Conservation (phyloP, 2,329 filamentous ascomycete species). For the Fusarium tjaetaba region DNA sequence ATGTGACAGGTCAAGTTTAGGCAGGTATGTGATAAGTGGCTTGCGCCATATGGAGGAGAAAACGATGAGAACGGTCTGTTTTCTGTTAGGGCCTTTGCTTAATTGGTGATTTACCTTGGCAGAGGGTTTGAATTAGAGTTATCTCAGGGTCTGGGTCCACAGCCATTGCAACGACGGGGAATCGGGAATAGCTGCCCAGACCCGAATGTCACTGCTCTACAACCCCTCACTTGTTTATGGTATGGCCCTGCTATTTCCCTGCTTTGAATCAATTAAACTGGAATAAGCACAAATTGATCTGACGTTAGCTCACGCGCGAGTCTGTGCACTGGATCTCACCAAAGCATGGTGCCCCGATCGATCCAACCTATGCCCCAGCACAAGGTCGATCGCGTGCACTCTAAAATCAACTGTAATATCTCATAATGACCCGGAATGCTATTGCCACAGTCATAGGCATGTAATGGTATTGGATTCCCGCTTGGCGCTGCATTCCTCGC, state of each 20-base stretch:
- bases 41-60: not conserved
- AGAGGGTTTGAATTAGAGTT: not conserved
- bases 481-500: not conserved
- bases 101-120: not conserved
- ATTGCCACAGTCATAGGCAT: not conserved
- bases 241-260: not conserved
- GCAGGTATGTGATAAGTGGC: conserved; percentile 16
- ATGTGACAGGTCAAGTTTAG: not conserved
- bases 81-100: not conserved
- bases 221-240: not conserved
- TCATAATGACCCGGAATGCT: not conserved
- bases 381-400: not conserved
- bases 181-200: not conserved
- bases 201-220: not conserved
- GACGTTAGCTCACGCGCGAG: not conserved
- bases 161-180: not conserved
- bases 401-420: not conserved
- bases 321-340: not conserved
- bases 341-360: not conserved
- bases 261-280: not conserved
- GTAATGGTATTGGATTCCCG: conserved; percentile 8
- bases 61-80: conserved; percentile 5
- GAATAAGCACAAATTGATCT: not conserved
- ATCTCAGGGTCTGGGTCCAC: not conserved
- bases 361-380: not conserved